Percentiles rank a stretch among this genome's conserved stretches.
Conservation (phyloP, 306 rosid genomes). For the Cucumis hystrix region DNA sequence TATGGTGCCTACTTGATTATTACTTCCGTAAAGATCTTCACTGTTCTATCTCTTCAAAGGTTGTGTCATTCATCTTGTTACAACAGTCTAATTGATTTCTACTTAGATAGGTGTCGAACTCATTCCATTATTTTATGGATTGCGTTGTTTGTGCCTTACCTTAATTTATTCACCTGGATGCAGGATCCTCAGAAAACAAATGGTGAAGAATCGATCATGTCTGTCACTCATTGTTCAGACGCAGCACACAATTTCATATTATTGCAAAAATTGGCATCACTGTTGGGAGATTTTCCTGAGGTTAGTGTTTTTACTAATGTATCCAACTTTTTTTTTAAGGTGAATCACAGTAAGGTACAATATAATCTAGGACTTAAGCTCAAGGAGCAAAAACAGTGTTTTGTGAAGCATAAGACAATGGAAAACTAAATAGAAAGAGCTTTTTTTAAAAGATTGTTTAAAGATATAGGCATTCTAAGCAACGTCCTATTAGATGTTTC, state of each 20-base stretch:
- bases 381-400: background rate
- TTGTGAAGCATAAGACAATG: background rate
- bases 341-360: background rate
- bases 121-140: background rate
- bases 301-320: constrained; percentile 20
- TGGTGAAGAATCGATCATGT: constrained; percentile 55
- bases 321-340: background rate
- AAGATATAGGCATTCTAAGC: background rate
- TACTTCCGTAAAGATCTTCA: constrained; percentile 72
- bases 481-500: background rate
- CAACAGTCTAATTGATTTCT: background rate
- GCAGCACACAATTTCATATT: constrained; percentile 75
- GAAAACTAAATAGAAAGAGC: background rate
- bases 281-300: constrained; percentile 93
- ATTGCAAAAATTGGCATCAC: constrained; percentile 56
- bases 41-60: constrained; percentile 53
- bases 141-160: constrained; percentile 4
- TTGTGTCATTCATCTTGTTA: constrained; percentile 9
- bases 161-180: background rate
- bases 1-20: constrained; percentile 93
- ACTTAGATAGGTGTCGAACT: background rate
- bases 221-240: constrained; percentile 52
- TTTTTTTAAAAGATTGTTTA: background rate
- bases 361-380: background rate
- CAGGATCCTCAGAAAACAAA: constrained; percentile 40